Percentiles rank a stretch among this genome's conserved stretches.
These are phyloP conservation scores for Amoeboaphelidium occidentale DNA, from an alignment of 371 early-diverging fungal species.

Conservation along the genomic window DNA sequence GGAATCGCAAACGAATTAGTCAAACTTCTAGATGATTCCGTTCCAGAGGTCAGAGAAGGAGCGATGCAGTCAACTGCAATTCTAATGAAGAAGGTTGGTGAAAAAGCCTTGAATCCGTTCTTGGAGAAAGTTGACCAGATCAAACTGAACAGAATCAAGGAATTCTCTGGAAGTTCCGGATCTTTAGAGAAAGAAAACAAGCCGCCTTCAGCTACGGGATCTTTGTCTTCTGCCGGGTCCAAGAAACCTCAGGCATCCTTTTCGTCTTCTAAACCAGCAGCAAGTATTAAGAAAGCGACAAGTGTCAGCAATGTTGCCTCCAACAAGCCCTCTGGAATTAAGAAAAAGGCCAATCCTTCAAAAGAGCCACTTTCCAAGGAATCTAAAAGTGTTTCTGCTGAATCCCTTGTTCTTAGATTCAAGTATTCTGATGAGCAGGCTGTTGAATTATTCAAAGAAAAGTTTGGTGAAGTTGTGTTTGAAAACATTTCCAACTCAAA, in stretches of 20 bases:
- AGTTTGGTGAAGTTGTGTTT: background rate
- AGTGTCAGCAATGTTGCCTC: too few species aligned
- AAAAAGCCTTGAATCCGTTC: slow-evolving; percentile 37
- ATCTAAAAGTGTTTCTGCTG: too few species aligned
- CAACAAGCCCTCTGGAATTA: too few species aligned
- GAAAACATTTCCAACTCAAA: background rate
- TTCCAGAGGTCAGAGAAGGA: slow-evolving; percentile 57
- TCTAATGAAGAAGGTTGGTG: slow-evolving; percentile 58
- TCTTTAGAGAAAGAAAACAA: background rate
- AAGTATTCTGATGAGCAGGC: background rate
- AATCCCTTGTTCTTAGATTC: background rate
- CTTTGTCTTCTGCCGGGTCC: background rate
- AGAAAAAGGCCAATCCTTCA: slow-evolving; percentile 17
- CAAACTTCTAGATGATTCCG: slow-evolving; percentile 54
- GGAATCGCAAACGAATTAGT: slow-evolving; percentile 38
- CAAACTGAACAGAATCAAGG: slow-evolving; percentile 59
- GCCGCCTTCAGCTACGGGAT: background rate
- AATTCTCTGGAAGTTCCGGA: slow-evolving; percentile 31
- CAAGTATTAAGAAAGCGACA: too few species aligned
- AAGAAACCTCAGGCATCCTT: too few species aligned
- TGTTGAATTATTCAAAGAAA: background rate
- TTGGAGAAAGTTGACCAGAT: slow-evolving; percentile 63
- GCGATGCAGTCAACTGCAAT: slow-evolving; percentile 70
- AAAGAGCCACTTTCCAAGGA: slow-evolving; percentile 8
- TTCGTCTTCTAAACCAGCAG: too few species aligned